Conservation (phyloP, 192 early-diverging fungal species). For the Backusella circina region DNA sequence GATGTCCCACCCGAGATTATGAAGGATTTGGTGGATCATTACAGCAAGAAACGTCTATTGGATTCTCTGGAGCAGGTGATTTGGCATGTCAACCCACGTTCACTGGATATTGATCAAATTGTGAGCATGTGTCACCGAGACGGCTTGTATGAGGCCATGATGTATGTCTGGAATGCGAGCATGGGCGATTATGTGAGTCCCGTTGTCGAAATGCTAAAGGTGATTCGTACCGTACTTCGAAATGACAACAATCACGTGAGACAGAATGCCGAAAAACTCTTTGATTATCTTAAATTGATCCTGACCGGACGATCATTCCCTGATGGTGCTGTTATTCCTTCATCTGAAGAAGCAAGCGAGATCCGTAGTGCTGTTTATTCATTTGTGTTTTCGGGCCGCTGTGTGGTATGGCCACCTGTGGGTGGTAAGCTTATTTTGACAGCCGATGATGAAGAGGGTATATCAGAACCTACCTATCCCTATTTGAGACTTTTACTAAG, state of each 20-base stretch:
- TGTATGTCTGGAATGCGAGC: conserved; percentile 59
- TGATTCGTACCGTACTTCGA: conserved; percentile 45
- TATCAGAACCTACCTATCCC: conserved; percentile 57
- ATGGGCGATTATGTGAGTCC: conserved; percentile 61
- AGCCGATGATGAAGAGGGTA: conserved; percentile 42
- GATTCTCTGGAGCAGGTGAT: conserved; percentile 49
- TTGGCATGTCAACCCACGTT: conserved; percentile 52
- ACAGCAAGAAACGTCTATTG: conserved; percentile 38
- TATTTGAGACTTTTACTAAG: conserved; percentile 49
- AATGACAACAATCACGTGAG: background rate
- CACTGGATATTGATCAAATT: conserved; percentile 56
- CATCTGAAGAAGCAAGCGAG: conserved; percentile 37
- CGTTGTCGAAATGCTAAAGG: conserved; percentile 50
- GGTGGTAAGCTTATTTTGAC: conserved; percentile 54
- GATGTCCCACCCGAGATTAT: conserved; percentile 56
- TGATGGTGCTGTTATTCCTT: conserved; percentile 36
- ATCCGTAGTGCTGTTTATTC: conserved; percentile 53
- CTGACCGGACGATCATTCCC: conserved; percentile 49
- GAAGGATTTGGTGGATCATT: conserved; percentile 55
- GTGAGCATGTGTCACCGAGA: conserved; percentile 52
- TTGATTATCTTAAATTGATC: conserved; percentile 48
- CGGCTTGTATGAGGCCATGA: conserved; percentile 51
- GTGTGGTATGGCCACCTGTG: conserved; percentile 55
- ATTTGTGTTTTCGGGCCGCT: conserved; percentile 59
- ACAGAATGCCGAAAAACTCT: conserved; percentile 45